phyloP scores from a whole-genome alignment of 176 grass and related monocot species.

The Leersia perrieri region DNA sequence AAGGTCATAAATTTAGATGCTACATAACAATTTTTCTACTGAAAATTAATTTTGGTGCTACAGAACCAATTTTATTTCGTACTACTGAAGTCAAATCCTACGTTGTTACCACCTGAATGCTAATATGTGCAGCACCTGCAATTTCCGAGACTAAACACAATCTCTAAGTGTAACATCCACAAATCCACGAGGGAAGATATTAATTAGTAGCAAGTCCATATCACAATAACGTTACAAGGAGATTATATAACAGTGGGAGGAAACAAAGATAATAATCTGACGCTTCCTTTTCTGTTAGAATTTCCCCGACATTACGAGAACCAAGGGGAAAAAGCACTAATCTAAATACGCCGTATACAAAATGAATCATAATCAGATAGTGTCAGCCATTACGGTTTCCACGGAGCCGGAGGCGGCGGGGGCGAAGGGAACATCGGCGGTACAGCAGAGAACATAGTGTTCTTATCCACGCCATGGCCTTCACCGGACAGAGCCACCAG shows the following conservation, averaged over 20 bases:
- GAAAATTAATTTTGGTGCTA: no score
- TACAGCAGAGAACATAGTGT: slow-evolving; percentile 87
- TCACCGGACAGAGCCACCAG: slow-evolving; percentile 71
- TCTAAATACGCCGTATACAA: slow-evolving; percentile 9
- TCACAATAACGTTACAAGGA: not conserved
- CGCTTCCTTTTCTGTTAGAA: slow-evolving; percentile 37
- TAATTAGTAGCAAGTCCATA: slow-evolving; percentile 1
- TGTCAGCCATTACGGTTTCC: slow-evolving; percentile 65
- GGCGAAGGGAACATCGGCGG: slow-evolving; percentile 86
- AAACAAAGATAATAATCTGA: not conserved
- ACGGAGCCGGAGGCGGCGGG: slow-evolving; percentile 75
- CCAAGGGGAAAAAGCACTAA: not conserved
- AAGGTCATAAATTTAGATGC: no score
- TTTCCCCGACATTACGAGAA: slow-evolving; percentile 12
- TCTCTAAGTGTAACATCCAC: not conserved
- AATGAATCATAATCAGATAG: slow-evolving; percentile 21
- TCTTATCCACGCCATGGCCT: slow-evolving; percentile 74
- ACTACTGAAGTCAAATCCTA: no score
- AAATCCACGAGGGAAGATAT: not conserved
- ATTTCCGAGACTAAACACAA: not conserved
- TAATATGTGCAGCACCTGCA: not conserved
- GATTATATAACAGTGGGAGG: slow-evolving; percentile 11
- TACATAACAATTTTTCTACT: no score
- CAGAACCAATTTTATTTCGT: no score
- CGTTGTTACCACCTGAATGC: not conserved